Base-by-base conservation (phyloP, 1,284 basidiomycete species). In the Xerocomus nothofagi region DNA sequence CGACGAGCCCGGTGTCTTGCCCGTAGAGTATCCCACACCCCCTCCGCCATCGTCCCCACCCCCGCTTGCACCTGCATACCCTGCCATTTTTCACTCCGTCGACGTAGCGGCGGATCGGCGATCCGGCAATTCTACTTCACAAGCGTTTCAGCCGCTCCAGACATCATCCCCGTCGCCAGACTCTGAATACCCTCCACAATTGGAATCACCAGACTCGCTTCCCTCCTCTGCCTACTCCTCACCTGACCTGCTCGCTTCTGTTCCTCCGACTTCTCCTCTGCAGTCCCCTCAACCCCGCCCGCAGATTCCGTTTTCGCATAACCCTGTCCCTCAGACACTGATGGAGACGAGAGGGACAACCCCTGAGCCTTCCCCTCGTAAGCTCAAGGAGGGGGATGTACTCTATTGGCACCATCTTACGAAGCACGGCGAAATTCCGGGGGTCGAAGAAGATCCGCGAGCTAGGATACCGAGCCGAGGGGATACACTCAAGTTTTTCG, bases 401-500 rank as follows among this genome's bases (percentile, higher is more conserved):
- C 68, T 93, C 8, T 90, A 81, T 63, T 93, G 90, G 90, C 86
- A 88, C 62, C 83, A 92, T 60, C 80, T 93, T 48, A 68, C 77
- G 26, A 74, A 79, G 44, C 80, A 78, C 50, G 91, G 90, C 7
- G 91, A 93, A 73, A 84, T 87, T 50, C 80, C 82, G 21, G 81
- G 78, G 21, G 81, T 85, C 8, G 65, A 66, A 39, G 81, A 88
- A 54, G 81, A 87, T 64, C 58, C 71, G 29, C 75, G 81, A 21
- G 81, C 82, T 10, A 71, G 78, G 48, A 49, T 64, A 23, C 46
- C 57, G 23, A 56, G 36, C 23, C 43, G 47, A 34, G 38, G 42
- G n/a, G 29, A 47, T 42, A n/a, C 36, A 21, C 38, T 40, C 45
- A 49, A 46, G 8, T 53, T 57, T 54, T 41, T 63, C 23, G 68